A percentile compares a stretch with the other conserved stretches of the same genome.
phyloP scores from a whole-genome alignment of 352 stramenopile genomes.

The Phytophthora rubi region DNA sequence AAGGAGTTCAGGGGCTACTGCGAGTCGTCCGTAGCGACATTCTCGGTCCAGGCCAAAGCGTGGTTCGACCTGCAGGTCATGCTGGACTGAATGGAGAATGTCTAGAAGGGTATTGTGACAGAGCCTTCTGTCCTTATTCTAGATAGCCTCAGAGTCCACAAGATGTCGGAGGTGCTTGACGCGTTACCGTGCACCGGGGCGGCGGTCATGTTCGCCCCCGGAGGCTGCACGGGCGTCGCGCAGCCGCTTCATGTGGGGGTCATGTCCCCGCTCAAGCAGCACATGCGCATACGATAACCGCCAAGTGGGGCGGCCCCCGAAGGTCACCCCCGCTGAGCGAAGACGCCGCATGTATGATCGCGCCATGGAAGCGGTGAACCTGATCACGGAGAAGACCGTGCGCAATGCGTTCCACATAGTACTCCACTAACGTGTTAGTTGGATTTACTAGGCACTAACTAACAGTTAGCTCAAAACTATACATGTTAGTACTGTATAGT shows the following conservation, averaged over 20 bases:
- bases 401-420: too few relatives aligned
- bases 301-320: too few relatives aligned
- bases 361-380: too few relatives aligned
- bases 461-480: too few relatives aligned
- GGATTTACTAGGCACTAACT: too few relatives aligned
- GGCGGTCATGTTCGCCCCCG: not conserved
- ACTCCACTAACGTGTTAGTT: too few relatives aligned
- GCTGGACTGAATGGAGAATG: not conserved
- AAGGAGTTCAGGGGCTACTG: too few relatives aligned
- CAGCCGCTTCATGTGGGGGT: not conserved
- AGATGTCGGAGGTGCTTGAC: not conserved
- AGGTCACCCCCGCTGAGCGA: too few relatives aligned
- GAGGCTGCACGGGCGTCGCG: not conserved
- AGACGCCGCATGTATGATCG: too few relatives aligned
- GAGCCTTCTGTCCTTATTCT: not conserved
- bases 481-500: too few relatives aligned
- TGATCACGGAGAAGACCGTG: too few relatives aligned
- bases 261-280: not conserved
- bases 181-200: not conserved
- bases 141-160: not conserved
- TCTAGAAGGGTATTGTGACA: not conserved
- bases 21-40: too few relatives aligned
- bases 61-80: not conserved
- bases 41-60: not conserved
- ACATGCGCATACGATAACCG: not conserved